These are phyloP conservation scores for Ustilago curta DNA, from an alignment of 1,284 basidiomycete species.

Conservation along the genomic window DNA sequence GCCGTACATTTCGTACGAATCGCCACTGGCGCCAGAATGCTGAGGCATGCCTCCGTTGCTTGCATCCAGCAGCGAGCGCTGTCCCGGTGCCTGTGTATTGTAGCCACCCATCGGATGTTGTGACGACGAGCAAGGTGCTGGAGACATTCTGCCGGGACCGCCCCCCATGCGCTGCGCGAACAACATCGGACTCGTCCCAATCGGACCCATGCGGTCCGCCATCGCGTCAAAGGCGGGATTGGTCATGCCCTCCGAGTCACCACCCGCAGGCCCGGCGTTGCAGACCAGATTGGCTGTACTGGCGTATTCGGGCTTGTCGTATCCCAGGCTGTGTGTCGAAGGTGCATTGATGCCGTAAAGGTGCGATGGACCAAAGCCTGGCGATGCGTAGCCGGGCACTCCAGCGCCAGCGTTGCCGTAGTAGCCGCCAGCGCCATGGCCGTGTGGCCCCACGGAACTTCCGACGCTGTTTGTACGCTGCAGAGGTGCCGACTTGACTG, in stretches of 20 bases:
- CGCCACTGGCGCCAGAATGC: conserved; percentile 7
- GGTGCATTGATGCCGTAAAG: conserved; percentile 43
- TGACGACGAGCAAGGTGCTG: conserved; percentile 14
- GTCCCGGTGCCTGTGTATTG: conserved; percentile 12
- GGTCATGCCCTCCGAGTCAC: conserved; percentile 29
- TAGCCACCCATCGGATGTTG: conserved; percentile 10
- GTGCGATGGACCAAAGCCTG: conserved; percentile 30
- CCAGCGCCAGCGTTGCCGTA: conserved; percentile 23
- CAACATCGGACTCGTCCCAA: conserved; percentile 57
- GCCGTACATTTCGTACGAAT: conserved; percentile 25
- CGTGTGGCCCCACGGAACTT: conserved; percentile 39
- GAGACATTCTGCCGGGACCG: conserved; percentile 17
- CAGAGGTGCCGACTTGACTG: conserved; percentile 14
- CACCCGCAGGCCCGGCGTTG: conserved; percentile 55
- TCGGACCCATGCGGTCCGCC: conserved; percentile 56
- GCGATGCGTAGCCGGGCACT: conserved; percentile 26
- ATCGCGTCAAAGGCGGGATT: conserved; percentile 31
- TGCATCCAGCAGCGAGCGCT: conserved; percentile 34
- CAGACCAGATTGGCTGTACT: conserved; percentile 53
- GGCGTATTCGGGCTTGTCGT: conserved; percentile 46
- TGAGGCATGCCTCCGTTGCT: conserved; percentile 31
- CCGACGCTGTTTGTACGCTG: conserved; percentile 42
- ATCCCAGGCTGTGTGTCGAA: conserved; percentile 29
- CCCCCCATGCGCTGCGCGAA: conserved; percentile 50
- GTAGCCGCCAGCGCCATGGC: conserved; percentile 31